Evolutionary conservation across 2,329 filamentous ascomycete species (phyloP), one percentile per base, ranked within the genome.

Genomic region (Thyridium curvatum): DNA sequence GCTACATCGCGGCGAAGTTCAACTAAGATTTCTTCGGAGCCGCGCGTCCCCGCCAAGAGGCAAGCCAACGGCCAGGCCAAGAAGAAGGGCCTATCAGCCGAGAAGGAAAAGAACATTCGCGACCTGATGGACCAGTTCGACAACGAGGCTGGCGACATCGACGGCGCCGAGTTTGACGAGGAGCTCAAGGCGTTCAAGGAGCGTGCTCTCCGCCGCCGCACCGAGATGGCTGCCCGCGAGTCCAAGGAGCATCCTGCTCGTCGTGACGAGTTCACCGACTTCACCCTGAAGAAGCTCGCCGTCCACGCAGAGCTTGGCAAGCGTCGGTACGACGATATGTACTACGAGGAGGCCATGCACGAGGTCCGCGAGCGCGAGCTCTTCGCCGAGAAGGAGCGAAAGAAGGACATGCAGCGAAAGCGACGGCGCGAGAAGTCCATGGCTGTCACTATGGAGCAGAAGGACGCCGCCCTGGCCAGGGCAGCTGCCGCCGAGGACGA

Each of bases 391-490:
- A 98, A 98, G 66, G 93, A 98, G 64, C 87, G 93, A 48, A 98
- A 98, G 71, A 98, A 98, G 69, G 93, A 98, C 56, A 97, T 98
- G 88, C 93, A 98, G 60, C 85, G 93, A 46, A 98, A 97, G 68
- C 80, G 93, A 43, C 83, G 93, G 32, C 84, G 93, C 14, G 91
- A 97, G 60, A 96, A 96, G 68, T 94, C 91, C 4, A 89, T 96
- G 72, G 89, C 89, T 4, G 84, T 94, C 43, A 91, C 89, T 7
- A 85, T 94, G 52, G 91, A 96, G 57, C 83, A 89, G 57, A 93
- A 94, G 65, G 86, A 93, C 46, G 79, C 84, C 4, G 86, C 88
- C 4, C 71, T 94, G 33, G 81, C 84, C 46, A 84, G 84, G 48
- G 87, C 90, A 9, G 77, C 84, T 42, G 78, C 82, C 38, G 85